Evolutionary conservation across 2,329 filamentous ascomycete genomes (phyloP).

Genomic region (Dactylellina cionopaga): DNA sequence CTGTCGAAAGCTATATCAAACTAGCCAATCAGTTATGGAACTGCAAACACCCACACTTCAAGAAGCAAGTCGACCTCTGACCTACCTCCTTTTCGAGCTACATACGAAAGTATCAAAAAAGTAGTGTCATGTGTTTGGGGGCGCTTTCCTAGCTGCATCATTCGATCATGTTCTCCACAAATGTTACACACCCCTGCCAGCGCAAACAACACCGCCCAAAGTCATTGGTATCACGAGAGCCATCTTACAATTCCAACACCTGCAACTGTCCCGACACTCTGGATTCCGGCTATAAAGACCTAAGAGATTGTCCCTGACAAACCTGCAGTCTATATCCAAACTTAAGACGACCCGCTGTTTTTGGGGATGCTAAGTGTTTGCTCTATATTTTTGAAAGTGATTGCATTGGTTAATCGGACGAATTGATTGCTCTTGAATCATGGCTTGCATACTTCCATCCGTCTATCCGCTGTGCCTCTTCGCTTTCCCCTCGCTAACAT

Average conservation of each 20-base stretch:
- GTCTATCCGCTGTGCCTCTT: neutral
- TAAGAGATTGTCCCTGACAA: slow-evolving; percentile 14
- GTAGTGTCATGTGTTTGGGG: slow-evolving; percentile 21
- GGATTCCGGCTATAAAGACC: neutral
- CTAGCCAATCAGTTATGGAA: too few species aligned
- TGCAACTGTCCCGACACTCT: too few species aligned
- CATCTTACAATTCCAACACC: too few species aligned
- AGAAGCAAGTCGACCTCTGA: too few species aligned
- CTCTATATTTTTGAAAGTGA: slow-evolving; percentile 1
- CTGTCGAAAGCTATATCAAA: too few species aligned
- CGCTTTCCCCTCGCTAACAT: slow-evolving; percentile 6
- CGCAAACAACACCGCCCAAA: slow-evolving; percentile 36
- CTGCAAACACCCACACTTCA: too few species aligned
- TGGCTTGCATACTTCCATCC: neutral
- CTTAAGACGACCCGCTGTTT: slow-evolving; percentile 16
- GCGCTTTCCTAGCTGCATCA: slow-evolving; percentile 22
- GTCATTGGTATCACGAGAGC: slow-evolving; percentile 10
- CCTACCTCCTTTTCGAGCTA: too few species aligned
- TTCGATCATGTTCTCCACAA: slow-evolving; percentile 36
- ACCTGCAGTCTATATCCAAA: slow-evolving; percentile 1
- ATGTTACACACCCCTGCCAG: slow-evolving; percentile 25
- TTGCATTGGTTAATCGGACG: neutral
- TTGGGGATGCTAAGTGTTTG: slow-evolving; percentile 37
- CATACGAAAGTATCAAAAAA: too few species aligned
- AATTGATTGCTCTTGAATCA: slow-evolving; percentile 15